A percentile compares a stretch with the other conserved stretches of the same genome.
These are phyloP conservation scores for Magnusiomyces suaveolens DNA, from an alignment of 1,139 yeast genomes.

Conservation along the genomic window DNA sequence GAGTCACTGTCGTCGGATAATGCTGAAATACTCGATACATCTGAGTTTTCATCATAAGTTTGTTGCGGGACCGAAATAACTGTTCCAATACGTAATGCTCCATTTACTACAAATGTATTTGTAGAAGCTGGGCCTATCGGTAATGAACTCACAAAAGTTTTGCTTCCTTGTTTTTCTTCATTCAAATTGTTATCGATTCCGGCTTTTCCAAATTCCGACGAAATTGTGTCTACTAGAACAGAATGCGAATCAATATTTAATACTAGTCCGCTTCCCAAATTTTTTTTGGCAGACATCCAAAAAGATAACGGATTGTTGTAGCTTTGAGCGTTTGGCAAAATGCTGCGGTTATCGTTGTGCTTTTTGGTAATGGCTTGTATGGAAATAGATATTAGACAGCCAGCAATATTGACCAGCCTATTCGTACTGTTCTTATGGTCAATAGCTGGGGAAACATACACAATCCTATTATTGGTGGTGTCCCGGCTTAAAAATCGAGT, in stretches of 20 bases:
- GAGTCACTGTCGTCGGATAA: background rate
- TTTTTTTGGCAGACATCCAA: background rate
- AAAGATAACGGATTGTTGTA: background rate
- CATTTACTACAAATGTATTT: background rate
- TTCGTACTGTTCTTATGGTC: constrained; percentile 10
- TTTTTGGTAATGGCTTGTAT: constrained; percentile 15
- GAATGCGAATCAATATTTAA: background rate
- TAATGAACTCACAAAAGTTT: background rate
- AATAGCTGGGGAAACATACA: constrained; percentile 21
- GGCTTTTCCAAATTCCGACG: background rate
- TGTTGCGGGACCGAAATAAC: background rate
- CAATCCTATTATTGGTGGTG: constrained; percentile 8
- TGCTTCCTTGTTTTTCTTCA: background rate
- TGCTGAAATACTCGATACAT: background rate
- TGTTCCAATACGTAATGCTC: background rate
- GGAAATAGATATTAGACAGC: constrained; percentile 17
- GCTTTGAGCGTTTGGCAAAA: background rate
- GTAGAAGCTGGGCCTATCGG: background rate
- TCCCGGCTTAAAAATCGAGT: constrained; percentile 20
- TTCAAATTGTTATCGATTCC: background rate
- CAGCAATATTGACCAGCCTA: constrained; percentile 12
- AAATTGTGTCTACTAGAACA: background rate
- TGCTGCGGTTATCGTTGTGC: background rate
- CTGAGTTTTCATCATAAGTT: background rate
- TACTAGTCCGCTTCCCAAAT: too few species aligned